A percentile compares a stretch with the other conserved stretches of the same genome.
phyloP scores from a whole-genome alignment of 345 rosid species.

The Boechera divaricarpa region DNA sequence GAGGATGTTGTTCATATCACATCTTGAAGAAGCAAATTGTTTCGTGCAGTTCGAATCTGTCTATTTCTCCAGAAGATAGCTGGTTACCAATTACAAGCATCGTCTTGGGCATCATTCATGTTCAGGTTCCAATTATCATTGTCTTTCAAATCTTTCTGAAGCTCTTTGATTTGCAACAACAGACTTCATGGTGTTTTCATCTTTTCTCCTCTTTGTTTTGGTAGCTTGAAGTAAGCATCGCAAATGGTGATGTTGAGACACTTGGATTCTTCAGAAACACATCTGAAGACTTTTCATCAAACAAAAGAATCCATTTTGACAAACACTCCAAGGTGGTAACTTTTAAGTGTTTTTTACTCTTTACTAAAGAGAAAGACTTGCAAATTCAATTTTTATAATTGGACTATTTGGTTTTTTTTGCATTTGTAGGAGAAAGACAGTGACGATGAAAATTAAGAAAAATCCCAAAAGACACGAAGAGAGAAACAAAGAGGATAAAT shows the following conservation, averaged over 20 bases:
- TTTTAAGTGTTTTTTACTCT: background rate
- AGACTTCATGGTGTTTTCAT: background rate
- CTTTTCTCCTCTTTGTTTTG: background rate
- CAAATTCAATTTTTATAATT: background rate
- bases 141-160: background rate
- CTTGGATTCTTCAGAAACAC: conserved; percentile 58
- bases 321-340: conserved; percentile 51
- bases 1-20: no score
- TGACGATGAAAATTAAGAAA: conserved; percentile 47
- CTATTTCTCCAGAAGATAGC: conserved; percentile 84
- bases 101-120: conserved; percentile 75
- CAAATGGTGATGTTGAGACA: conserved; percentile 77
- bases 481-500: background rate
- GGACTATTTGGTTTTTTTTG: background rate
- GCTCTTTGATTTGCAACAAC: background rate
- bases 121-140: conserved; percentile 64
- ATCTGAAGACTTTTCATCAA: conserved; percentile 50
- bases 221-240: conserved; percentile 85
- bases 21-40: background rate
- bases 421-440: conserved; percentile 47
- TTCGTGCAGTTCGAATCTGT: conserved; percentile 69
- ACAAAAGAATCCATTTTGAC: conserved; percentile 42
- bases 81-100: conserved; percentile 97
- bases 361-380: background rate
- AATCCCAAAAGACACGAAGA: conserved; percentile 8